These are phyloP conservation scores for Penicillium manginii DNA, from an alignment of 495 filamentous ascomycete genomes.

Conservation along the genomic window DNA sequence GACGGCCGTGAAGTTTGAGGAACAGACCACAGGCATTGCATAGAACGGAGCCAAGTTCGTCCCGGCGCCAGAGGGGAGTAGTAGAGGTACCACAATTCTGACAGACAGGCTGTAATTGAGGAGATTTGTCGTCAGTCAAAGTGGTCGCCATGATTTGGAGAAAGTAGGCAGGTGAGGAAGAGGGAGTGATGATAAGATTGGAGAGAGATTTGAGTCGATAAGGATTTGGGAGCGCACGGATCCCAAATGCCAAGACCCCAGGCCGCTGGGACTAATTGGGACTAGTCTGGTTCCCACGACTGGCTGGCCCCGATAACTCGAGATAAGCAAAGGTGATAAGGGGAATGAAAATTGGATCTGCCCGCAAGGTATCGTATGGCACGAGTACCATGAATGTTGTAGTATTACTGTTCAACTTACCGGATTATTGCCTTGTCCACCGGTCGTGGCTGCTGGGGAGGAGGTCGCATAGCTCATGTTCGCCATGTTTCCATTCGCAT, in stretches of 20 bases:
- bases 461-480: constrained; percentile 65
- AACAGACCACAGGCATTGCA: constrained; percentile 99
- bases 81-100: constrained; percentile 97
- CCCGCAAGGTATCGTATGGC: not conserved
- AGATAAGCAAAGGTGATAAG: constrained; percentile 28
- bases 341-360: constrained; percentile 23
- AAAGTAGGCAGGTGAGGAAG: constrained; percentile 24
- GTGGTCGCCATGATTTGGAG: constrained; percentile 57
- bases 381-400: not conserved
- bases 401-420: constrained; percentile 49
- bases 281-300: constrained; percentile 11
- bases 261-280: constrained; percentile 1
- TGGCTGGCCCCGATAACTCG: constrained; percentile 35
- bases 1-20: constrained; percentile 90
- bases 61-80: constrained; percentile 94
- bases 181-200: constrained; percentile 54
- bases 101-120: constrained; percentile 86
- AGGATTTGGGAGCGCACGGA: constrained; percentile 40
- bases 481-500: constrained; percentile 55
- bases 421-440: constrained; percentile 65
- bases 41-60: constrained; percentile 95
- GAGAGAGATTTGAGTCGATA: constrained; percentile 55
- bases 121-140: constrained; percentile 58
- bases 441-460: constrained; percentile 69
- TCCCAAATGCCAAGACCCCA: constrained; percentile 43